Conservation (phyloP, 225 moss, liverwort and hornwort species). For the Asterella californica region DNA sequence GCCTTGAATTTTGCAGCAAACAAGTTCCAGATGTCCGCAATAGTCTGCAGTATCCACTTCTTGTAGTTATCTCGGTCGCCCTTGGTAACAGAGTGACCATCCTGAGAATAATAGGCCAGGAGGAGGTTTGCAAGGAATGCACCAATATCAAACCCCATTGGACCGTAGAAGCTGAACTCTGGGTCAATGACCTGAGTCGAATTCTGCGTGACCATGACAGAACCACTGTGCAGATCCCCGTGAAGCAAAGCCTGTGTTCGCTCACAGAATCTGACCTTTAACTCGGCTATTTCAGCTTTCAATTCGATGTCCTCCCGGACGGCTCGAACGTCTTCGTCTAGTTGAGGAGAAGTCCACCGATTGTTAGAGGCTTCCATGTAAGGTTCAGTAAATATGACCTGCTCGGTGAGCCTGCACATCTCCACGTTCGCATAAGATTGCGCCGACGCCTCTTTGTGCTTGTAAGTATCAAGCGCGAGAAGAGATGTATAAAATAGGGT, state of each 20-base stretch:
- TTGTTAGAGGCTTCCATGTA: slow-evolving; percentile 81
- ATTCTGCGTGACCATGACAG: slow-evolving; percentile 81
- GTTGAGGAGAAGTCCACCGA: slow-evolving; percentile 80
- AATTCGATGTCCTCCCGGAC: slow-evolving; percentile 60
- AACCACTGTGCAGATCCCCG: slow-evolving; percentile 92
- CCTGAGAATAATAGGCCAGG: slow-evolving; percentile 74
- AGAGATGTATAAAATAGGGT: slow-evolving; percentile 79
- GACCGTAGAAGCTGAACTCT: slow-evolving; percentile 92
- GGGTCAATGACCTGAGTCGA: slow-evolving; percentile 89
- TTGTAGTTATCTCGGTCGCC: slow-evolving; percentile 72
- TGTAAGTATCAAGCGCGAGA: slow-evolving; percentile 60
- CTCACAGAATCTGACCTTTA: slow-evolving; percentile 79
- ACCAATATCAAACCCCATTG: slow-evolving; percentile 88
- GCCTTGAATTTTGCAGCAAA: slow-evolving; percentile 58
- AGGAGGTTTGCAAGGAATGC: slow-evolving; percentile 83
- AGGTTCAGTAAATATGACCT: slow-evolving; percentile 94
- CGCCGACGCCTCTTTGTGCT: slow-evolving; percentile 65
- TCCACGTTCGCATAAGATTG: slow-evolving; percentile 76
- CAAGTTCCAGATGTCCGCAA: slow-evolving; percentile 58
- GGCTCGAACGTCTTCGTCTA: slow-evolving; percentile 64
- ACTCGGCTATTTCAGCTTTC: slow-evolving; percentile 71
- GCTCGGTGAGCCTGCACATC: slow-evolving; percentile 89
- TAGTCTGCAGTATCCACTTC: slow-evolving; percentile 71
- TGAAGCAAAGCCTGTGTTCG: slow-evolving; percentile 74
- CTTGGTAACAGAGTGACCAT: slow-evolving; percentile 63